Evolutionary conservation across 306 rosid species (phyloP), one percentile per base, ranked within the genome.

Genomic region (Citrullus mucosospermus): DNA sequence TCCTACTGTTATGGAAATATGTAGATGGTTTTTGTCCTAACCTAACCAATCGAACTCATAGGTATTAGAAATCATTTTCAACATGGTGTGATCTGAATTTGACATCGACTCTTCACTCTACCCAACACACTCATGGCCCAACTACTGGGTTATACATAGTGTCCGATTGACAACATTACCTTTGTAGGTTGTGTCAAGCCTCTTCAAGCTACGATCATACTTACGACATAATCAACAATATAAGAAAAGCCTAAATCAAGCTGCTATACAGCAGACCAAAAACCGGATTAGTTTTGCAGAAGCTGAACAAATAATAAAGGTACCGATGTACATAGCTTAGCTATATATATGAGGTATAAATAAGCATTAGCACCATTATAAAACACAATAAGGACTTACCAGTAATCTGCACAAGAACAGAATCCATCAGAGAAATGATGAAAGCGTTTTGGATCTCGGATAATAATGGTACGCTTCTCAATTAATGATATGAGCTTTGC

Each of bases 371-470:
- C 46, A 39, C 30, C 75, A 69, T 25, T 44, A 14, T 14, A 11
- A 50, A 70, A 20, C 13, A 20, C 14, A 6, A 28, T 17, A 80
- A n/a, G 30, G 9, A 36, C 39, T 85, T 82, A 91, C 96, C 96
- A 91, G 79, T 91, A 93, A 85, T 91, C 93, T 56, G 88, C 85
- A 80, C 96, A 91, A 15, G 97, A 87, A 73, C 97, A 87, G 13
- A 76, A 75, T 38, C 97, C 93, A 70, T 81, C 50, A 30, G 75
- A 67, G 65, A 93, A 93, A 76, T 84, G 93, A 84, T 93, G 97
- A 85, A 90, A 89, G 73, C 97, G 84, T 89, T 88, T 92, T 66
- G 90, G 74, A 89, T 92, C 93, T 79, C 96, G 82, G 61, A 92
- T 84, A 57, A 92, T 83, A 75, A 90, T 84, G 15, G 77, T 77